A percentile compares a stretch with the other conserved stretches of the same genome.
Evolutionary conservation across 257 asterid genomes (phyloP).

Genomic region (Coffea eugenioides): DNA sequence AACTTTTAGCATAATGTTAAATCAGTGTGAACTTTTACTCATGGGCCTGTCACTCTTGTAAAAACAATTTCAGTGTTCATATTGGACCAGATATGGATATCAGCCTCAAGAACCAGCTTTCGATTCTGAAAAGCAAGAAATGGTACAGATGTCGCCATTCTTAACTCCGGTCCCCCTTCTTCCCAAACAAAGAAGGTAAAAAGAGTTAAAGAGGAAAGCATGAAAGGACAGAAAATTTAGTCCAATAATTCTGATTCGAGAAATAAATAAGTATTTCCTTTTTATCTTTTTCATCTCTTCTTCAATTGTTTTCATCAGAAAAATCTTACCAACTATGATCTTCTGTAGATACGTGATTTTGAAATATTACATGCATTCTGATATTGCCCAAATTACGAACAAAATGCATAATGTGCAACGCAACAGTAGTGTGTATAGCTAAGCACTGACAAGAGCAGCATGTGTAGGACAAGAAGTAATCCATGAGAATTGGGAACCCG

Average conservation of each 20-base stretch:
- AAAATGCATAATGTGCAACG: background rate
- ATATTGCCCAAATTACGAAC: background rate
- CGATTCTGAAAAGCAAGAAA: background rate
- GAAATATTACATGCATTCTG: background rate
- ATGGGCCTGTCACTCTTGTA: background rate
- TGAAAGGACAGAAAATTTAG: background rate
- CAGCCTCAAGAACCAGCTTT: too few species aligned
- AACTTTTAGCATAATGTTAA: background rate
- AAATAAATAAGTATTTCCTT: background rate
- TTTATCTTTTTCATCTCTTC: background rate
- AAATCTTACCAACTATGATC: background rate
- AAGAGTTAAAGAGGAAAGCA: background rate
- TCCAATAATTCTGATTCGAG: background rate
- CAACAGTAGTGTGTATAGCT: background rate
- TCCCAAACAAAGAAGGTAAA: background rate
- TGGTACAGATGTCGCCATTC: background rate
- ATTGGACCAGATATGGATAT: background rate
- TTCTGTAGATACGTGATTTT: background rate
- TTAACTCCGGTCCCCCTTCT: background rate
- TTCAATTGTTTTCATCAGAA: background rate
- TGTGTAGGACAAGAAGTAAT: background rate
- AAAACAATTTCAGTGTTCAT: background rate
- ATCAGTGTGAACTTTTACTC: background rate
- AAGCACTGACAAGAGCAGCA: background rate
- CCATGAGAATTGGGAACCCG: background rate